These are phyloP conservation scores for Claviceps fusiformis DNA, from an alignment of 2,329 filamentous ascomycete species.

Conservation along the genomic window DNA sequence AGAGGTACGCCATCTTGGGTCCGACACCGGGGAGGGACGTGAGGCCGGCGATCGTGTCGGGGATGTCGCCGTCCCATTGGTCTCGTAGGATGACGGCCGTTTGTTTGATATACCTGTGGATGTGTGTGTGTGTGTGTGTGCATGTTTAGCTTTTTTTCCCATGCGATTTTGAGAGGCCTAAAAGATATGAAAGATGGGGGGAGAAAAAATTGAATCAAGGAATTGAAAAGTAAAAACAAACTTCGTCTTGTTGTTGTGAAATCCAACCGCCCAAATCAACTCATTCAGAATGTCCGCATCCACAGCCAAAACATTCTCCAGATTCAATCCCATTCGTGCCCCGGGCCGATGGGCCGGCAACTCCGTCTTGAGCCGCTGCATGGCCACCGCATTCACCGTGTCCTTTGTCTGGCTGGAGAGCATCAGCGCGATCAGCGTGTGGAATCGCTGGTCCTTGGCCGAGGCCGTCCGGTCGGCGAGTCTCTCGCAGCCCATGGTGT, in stretches of 20 bases:
- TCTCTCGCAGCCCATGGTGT: constrained; percentile 91
- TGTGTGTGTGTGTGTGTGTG: not conserved
- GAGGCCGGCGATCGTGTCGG: constrained; percentile 61
- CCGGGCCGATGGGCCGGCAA: constrained; percentile 40
- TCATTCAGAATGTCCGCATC: constrained; percentile 52
- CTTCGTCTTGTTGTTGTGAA: constrained; percentile 89
- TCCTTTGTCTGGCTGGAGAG: constrained; percentile 88
- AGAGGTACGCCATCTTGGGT: constrained; percentile 89
- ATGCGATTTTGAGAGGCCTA: too few relatives aligned
- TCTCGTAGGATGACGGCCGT: constrained; percentile 61
- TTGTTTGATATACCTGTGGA: constrained; percentile 49
- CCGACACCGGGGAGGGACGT: constrained; percentile 74
- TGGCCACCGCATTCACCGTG: constrained; percentile 73
- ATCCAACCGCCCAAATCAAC: constrained; percentile 73
- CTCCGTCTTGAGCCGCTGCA: constrained; percentile 64
- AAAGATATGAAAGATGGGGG: too few relatives aligned
- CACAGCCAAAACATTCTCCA: constrained; percentile 65
- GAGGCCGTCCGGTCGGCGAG: constrained; percentile 43
- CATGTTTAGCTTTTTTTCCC: not conserved
- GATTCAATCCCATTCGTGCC: constrained; percentile 43
- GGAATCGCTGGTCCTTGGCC: constrained; percentile 54
- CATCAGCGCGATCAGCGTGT: constrained; percentile 81
- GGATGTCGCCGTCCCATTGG: constrained; percentile 61
- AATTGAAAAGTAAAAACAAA: constrained; percentile 6
- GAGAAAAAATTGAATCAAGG: too few relatives aligned